Conservation (phyloP, 163 green algal species). For the Botryococcus braunii region DNA sequence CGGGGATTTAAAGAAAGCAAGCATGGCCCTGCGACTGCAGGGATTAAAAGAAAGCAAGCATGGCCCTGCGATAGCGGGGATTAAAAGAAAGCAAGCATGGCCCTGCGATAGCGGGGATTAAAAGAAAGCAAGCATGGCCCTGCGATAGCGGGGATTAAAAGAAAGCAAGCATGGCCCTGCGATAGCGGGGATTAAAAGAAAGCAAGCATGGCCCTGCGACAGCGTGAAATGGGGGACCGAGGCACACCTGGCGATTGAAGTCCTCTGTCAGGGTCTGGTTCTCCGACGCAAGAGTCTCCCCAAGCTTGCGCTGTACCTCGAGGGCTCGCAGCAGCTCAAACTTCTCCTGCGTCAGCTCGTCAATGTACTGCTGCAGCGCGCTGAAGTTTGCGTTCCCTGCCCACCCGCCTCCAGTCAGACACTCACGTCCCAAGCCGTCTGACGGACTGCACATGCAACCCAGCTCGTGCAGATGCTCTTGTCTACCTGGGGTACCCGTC, state of each 20-base stretch:
- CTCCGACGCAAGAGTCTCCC: constrained; percentile 49
- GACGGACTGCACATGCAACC: too few species aligned
- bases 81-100: not conserved
- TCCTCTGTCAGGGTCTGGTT: constrained; percentile 43
- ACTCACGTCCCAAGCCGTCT: too few species aligned
- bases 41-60: too few species aligned
- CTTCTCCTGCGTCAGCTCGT: constrained; percentile 76
- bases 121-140: not conserved
- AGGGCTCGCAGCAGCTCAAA: constrained; percentile 60
- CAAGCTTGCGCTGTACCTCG: constrained; percentile 37
- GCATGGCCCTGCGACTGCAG: too few species aligned
- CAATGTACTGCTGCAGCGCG: constrained; percentile 70
- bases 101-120: not conserved
- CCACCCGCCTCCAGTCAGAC: not conserved
- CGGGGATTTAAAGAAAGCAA: too few species aligned
- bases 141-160: not conserved
- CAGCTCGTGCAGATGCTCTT: too few species aligned
- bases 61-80: too few species aligned
- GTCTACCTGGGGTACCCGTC: too few species aligned
- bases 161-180: not conserved
- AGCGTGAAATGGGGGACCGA: not conserved
- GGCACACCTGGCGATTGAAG: constrained; percentile 45
- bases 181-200: not conserved
- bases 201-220: not conserved
- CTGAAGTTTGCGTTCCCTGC: constrained; percentile 27